phyloP scores from a whole-genome alignment of 345 rosid species.

The Arabidopsis arenosa region DNA sequence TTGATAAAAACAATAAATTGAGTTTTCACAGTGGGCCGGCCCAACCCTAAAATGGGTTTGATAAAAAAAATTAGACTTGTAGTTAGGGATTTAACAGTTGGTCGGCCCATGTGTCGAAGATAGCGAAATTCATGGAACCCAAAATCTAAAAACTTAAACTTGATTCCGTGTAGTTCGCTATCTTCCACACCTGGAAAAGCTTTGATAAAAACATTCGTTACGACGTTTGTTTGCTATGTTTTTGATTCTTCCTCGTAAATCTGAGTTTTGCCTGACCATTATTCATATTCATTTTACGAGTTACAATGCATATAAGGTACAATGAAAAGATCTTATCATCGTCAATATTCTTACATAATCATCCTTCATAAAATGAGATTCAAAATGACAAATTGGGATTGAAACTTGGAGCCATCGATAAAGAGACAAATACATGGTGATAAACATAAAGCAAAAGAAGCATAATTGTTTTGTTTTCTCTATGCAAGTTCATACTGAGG shows the following conservation, averaged over 20 bases:
- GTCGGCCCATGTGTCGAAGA: no score
- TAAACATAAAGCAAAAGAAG: slow-evolving; percentile 7
- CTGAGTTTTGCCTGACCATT: slow-evolving; percentile 7
- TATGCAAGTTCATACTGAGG: slow-evolving; percentile 32
- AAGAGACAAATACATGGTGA: not conserved
- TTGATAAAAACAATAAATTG: no score
- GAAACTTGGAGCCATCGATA: not conserved
- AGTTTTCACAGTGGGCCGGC: no score
- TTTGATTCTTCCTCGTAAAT: slow-evolving; percentile 8
- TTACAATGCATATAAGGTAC: slow-evolving; percentile 1
- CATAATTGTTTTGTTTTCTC: slow-evolving; percentile 2
- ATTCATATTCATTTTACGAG: slow-evolving; percentile 6
- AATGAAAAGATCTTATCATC: slow-evolving; percentile 8
- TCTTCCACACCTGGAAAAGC: no score
- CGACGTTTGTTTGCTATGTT: not conserved
- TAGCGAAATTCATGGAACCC: no score
- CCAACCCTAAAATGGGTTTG: no score
- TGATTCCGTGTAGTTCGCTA: no score
- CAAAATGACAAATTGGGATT: slow-evolving; percentile 1
- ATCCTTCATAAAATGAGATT: slow-evolving; percentile 15
- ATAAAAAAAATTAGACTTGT: no score
- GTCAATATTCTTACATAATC: slow-evolving; percentile 1
- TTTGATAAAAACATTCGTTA: no score
- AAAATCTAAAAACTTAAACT: no score
- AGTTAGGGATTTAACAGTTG: no score